Evolutionary conservation across 257 asterid genomes (phyloP), one percentile per base, ranked within the genome.

Genomic region (Solanum boliviense): DNA sequence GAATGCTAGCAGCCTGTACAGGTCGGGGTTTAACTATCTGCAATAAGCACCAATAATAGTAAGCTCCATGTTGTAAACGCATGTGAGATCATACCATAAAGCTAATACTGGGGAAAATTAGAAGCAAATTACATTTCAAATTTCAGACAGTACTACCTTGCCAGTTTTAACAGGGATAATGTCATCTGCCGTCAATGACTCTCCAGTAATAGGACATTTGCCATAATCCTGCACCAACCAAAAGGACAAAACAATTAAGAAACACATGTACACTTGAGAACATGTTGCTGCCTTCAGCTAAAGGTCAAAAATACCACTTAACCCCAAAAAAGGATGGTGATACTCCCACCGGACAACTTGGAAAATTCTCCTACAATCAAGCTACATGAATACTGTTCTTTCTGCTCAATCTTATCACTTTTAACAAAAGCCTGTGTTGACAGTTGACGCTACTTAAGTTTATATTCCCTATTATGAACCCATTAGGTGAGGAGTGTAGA

Each of bases 171-270:
- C 88, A 83, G 98, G 97, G 87, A 95, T 95, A 85, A 95, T 89
- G 86, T 97, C 99, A 78, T 96, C 98, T 94, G 91, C 75, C 10
- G 98, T 91, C 89, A 97, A 89, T 84, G 98, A 94, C 88, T 96
- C 99, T 44, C 98, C 98, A 34, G 99, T 97, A 88, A 97, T 92
- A 48, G 99, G 99, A 88, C 99, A 97, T 91, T 97, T 97, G n/a
- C 99, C 99, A 88, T 87, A 93, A 90, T 97, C 99, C 99, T 97
- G 89, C 71, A 16, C 58, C 89, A 74, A 89, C 4, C 15, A 88
- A 76, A 68, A 36, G 56, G 21, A 21, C 82, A 35, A 74, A 35
- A 10, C 39, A 0, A 35, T 21, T 35, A 84, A 84, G 60, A 56
- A 65, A 65, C 35, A 10, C 20, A 34, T 12, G 23, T 27, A 76